Conservation (phyloP, 495 filamentous ascomycete genomes). For the Sphaerosporella brunnea region DNA sequence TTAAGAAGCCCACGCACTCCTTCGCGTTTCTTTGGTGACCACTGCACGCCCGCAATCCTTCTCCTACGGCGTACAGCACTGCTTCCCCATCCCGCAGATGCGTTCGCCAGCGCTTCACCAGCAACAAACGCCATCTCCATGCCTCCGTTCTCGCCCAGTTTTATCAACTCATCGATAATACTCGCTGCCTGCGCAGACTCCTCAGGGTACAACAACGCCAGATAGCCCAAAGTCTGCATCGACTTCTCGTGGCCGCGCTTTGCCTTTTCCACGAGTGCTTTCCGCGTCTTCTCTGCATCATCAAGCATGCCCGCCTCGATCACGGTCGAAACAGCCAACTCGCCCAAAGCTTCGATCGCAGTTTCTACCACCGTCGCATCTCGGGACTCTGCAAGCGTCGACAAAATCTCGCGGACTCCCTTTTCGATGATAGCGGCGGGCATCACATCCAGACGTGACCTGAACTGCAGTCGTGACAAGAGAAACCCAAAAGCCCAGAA, state of each 20-base stretch:
- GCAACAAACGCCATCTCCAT: slow-evolving; percentile 75
- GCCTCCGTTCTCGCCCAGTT: slow-evolving; percentile 62
- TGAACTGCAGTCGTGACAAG: slow-evolving; percentile 40
- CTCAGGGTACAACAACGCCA: slow-evolving; percentile 35
- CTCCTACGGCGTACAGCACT: slow-evolving; percentile 40
- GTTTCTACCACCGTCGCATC: slow-evolving; percentile 43
- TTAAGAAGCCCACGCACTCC: slow-evolving; percentile 29
- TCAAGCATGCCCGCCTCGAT: slow-evolving; percentile 28
- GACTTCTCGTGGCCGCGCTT: slow-evolving; percentile 66
- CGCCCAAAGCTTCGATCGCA: slow-evolving; percentile 47
- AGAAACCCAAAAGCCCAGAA: slow-evolving; percentile 41
- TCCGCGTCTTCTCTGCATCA: slow-evolving; percentile 30
- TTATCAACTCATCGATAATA: slow-evolving; percentile 46
- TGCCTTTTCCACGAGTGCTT: slow-evolving; percentile 45
- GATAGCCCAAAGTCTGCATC: slow-evolving; percentile 53
- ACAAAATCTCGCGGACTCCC: slow-evolving; percentile 30
- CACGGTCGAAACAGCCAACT: slow-evolving; percentile 54
- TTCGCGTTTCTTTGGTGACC: background rate
- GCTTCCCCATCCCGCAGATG: slow-evolving; percentile 63
- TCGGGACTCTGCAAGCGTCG: slow-evolving; percentile 33
- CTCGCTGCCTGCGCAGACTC: slow-evolving; percentile 11
- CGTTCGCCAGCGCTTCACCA: slow-evolving; percentile 65
- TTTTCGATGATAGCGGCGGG: slow-evolving; percentile 27
- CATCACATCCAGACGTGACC: slow-evolving; percentile 26
- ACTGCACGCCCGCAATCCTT: slow-evolving; percentile 37